Percentiles rank a stretch among this genome's conserved stretches.
Evolutionary conservation across 2,329 filamentous ascomycete genomes (phyloP).

Genomic region (Xylogone sp.): DNA sequence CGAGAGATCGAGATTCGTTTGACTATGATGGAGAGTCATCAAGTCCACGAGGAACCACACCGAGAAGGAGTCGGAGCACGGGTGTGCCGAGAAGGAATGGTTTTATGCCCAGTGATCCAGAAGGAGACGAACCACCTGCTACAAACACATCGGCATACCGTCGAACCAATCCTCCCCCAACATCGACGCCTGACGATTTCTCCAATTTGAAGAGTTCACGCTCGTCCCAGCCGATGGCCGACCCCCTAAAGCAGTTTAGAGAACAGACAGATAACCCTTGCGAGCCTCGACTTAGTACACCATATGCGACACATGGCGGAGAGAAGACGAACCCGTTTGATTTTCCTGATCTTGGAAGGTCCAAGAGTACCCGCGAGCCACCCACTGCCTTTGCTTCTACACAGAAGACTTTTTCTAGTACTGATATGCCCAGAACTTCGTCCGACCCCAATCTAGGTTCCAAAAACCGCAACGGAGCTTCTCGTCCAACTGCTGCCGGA

Average conservation of each 20-base stretch:
- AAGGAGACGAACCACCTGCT: conserved; percentile 26
- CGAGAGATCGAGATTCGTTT: not conserved
- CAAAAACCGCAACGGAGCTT: conserved; percentile 9
- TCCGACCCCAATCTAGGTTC: conserved; percentile 21
- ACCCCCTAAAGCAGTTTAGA: conserved; percentile 46
- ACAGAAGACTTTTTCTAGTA: not conserved
- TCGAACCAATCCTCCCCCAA: conserved; percentile 17
- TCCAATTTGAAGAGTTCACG: conserved; percentile 2
- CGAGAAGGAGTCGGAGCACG: conserved; percentile 18
- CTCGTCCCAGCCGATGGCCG: conserved; percentile 16
- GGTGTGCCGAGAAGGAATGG: conserved; percentile 19
- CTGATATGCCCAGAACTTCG: conserved; percentile 16
- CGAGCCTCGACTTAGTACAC: conserved; percentile 52
- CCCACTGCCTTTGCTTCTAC: not conserved
- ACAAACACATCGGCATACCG: conserved; percentile 24
- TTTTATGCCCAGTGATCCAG: conserved; percentile 27
- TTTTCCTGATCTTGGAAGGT: conserved; percentile 26
- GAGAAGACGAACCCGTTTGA: conserved; percentile 59
- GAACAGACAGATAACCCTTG: conserved; percentile 27
- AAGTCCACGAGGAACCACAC: conserved; percentile 1
- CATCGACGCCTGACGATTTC: conserved; percentile 17
- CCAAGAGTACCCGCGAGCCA: conserved; percentile 24
- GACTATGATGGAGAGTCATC: not conserved
- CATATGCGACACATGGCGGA: conserved; percentile 52
- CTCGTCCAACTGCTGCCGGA: conserved; percentile 3